A percentile compares a stretch with the other conserved stretches of the same genome.
phyloP scores from a whole-genome alignment of 306 rosid genomes.

The Cicer pinnatifidum region DNA sequence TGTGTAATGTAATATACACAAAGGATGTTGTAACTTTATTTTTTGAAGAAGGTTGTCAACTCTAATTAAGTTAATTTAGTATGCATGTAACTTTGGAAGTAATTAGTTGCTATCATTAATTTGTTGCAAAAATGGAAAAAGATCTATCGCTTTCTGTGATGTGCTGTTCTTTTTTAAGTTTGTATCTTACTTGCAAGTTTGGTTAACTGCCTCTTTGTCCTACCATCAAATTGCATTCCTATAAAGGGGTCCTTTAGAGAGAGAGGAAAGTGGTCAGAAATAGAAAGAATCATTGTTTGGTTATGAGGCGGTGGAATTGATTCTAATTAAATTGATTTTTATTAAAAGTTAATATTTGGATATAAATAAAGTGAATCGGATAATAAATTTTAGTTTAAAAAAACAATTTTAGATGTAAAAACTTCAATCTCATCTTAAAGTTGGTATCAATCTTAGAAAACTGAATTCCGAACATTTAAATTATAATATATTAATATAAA shows the following conservation, averaged over 20 bases:
- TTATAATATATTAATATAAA: no score
- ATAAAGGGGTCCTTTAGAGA: background rate
- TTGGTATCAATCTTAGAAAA: no score
- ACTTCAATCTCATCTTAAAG: no score
- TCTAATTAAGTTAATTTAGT: slow-evolving; percentile 3
- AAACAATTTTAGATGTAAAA: no score
- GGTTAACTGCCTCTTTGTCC: slow-evolving; percentile 17
- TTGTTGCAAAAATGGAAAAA: background rate
- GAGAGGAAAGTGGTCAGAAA: background rate
- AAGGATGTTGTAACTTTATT: slow-evolving; percentile 27
- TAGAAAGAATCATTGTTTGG: background rate
- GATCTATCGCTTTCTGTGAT: background rate
- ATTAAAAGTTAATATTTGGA: no score
- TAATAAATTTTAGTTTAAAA: no score
- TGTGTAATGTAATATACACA: slow-evolving; percentile 1
- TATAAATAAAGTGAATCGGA: no score
- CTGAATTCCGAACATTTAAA: no score
- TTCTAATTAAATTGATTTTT: background rate
- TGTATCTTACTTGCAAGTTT: background rate
- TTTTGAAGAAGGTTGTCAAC: slow-evolving; percentile 3
- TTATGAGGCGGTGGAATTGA: background rate
- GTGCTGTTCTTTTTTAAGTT: slow-evolving; percentile 2
- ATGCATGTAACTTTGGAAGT: slow-evolving; percentile 33
- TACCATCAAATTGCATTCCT: background rate
- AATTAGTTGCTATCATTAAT: background rate